Conservation (phyloP, 1,284 basidiomycete genomes). For the Wolfiporia cocos region DNA sequence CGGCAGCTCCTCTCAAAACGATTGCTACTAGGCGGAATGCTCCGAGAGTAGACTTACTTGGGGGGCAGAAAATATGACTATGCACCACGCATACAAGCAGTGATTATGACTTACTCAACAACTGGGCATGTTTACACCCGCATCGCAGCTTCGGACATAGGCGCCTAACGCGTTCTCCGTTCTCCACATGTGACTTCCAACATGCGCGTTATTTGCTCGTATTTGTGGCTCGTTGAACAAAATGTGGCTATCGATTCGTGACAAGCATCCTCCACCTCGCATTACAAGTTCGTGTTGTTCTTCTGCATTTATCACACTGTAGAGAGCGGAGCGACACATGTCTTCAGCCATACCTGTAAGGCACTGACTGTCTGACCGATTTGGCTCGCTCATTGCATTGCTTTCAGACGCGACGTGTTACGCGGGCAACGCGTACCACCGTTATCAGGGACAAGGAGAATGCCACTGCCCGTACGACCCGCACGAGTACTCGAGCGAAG, state of each 20-base stretch:
- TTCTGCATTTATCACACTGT: no score
- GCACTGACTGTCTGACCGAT: not conserved
- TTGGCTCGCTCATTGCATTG: not conserved
- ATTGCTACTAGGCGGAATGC: no score
- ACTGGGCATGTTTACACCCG: no score
- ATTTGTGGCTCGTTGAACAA: slow-evolving; percentile 30
- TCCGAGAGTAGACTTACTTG: no score
- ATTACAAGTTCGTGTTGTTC: no score
- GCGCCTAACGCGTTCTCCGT: slow-evolving; percentile 20
- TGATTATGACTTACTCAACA: no score
- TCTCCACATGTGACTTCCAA: slow-evolving; percentile 15
- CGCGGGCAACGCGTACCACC: slow-evolving; percentile 43
- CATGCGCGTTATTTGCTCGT: slow-evolving; percentile 27
- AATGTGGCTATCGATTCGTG: slow-evolving; percentile 20
- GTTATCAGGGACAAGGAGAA: slow-evolving; percentile 61
- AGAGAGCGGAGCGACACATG: no score
- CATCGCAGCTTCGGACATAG: no score
- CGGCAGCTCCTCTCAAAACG: no score
- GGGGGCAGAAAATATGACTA: no score
- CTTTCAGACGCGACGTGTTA: slow-evolving; percentile 49
- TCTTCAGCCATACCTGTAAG: slow-evolving; percentile 31
- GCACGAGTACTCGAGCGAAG: slow-evolving; percentile 53
- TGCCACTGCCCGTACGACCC: slow-evolving; percentile 42
- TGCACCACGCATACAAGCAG: no score
- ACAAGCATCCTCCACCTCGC: no score